Evolutionary conservation across 352 stramenopile genomes (phyloP).

Genomic region (Sclerospora graminicola): DNA sequence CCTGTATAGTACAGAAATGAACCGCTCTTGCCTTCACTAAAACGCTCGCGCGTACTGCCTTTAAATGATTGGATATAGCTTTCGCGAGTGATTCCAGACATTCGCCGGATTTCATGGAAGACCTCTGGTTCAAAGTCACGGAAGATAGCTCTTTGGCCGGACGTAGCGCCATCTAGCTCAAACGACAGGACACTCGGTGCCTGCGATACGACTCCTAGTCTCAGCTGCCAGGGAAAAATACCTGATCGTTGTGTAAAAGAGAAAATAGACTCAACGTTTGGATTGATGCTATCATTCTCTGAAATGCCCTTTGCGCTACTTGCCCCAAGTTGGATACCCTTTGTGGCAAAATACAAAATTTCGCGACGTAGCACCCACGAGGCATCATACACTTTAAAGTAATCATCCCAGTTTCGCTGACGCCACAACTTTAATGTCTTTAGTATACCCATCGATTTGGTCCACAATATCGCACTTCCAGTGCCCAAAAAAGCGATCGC

Average conservation of each 20-base stretch:
- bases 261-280: conserved; percentile 43
- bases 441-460: conserved; percentile 44
- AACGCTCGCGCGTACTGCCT: conserved; percentile 74
- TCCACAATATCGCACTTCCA: conserved; percentile 58
- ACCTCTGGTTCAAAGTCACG: conserved; percentile 73
- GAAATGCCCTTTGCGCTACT: conserved; percentile 23
- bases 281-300: conserved; percentile 24
- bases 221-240: conserved; percentile 57
- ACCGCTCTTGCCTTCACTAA: conserved; percentile 84
- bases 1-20: conserved; percentile 87
- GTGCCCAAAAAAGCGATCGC: conserved; percentile 55
- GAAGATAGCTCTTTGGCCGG: conserved; percentile 62
- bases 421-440: conserved; percentile 68
- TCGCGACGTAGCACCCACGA: conserved; percentile 76
- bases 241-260: conserved; percentile 52
- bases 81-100: conserved; percentile 70
- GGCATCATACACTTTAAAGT: conserved; percentile 78
- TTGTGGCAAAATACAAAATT: conserved; percentile 77
- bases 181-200: conserved; percentile 52
- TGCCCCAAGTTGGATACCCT: conserved; percentile 57
- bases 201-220: conserved; percentile 33
- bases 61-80: conserved; percentile 72
- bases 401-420: conserved; percentile 75
- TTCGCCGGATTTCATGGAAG: conserved; percentile 71
- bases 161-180: conserved; percentile 53